These are phyloP conservation scores for Pseudoneurospora amorphoporcata DNA, from an alignment of 495 filamentous ascomycete genomes.

Conservation along the genomic window DNA sequence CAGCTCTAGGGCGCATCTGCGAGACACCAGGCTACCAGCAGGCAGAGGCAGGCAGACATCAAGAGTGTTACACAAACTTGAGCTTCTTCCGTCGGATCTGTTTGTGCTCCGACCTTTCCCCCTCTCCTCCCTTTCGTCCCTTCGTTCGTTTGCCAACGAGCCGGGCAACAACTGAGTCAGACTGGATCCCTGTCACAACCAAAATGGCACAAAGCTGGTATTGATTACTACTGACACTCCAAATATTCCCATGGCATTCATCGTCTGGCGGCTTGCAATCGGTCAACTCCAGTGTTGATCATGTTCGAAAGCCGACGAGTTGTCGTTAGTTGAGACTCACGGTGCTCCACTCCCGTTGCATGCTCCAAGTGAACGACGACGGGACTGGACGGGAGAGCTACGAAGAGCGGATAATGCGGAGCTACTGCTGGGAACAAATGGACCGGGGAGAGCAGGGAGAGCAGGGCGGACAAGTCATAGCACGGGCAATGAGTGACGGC, in stretches of 20 bases:
- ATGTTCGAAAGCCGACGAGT: background rate
- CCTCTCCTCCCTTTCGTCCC: background rate
- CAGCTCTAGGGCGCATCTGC: background rate
- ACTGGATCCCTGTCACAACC: background rate
- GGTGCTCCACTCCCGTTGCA: background rate
- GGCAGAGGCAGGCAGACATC: background rate
- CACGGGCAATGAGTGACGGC: background rate
- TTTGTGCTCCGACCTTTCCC: background rate
- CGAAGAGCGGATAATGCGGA: background rate
- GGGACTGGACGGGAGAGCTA: background rate
- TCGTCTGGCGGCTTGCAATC: background rate
- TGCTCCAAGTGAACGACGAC: background rate
- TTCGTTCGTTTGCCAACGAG: background rate
- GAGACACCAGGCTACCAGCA: background rate
- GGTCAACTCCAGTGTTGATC: background rate
- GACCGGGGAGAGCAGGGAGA: background rate
- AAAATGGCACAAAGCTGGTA: background rate
- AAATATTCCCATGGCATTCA: background rate
- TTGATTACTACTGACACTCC: background rate
- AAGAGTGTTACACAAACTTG: background rate
- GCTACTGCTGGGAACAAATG: background rate
- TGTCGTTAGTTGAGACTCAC: background rate
- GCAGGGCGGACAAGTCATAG: background rate
- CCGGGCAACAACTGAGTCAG: background rate
- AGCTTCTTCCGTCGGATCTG: background rate